Conservation (phyloP, 2,329 filamentous ascomycete genomes). For the Cladosporium cucumerinum region DNA sequence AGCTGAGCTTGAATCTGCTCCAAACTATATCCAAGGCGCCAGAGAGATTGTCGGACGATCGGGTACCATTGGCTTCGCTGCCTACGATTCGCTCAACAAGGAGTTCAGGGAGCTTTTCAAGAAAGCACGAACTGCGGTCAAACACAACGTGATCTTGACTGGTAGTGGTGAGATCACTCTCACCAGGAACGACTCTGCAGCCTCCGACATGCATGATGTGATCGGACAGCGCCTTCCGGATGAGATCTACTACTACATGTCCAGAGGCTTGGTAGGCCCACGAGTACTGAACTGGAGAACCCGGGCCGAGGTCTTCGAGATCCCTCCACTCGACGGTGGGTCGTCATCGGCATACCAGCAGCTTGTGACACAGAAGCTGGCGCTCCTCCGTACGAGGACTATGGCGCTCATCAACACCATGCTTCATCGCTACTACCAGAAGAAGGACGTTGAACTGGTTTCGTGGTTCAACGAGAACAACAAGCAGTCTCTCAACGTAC, state of each 20-base stretch:
- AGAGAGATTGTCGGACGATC: conserved; percentile 68
- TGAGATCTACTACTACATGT: conserved; percentile 87
- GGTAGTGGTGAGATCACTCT: conserved; percentile 74
- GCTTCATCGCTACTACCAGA: conserved; percentile 78
- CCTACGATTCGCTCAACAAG: conserved; percentile 70
- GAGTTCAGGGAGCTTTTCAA: conserved; percentile 84
- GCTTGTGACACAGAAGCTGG: conserved; percentile 71
- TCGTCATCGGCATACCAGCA: conserved; percentile 75
- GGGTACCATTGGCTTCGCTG: conserved; percentile 66
- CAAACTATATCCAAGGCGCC: conserved; percentile 66
- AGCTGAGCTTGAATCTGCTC: conserved; percentile 51
- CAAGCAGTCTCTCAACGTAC: conserved; percentile 45
- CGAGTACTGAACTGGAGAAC: conserved; percentile 79
- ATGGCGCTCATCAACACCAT: conserved; percentile 74
- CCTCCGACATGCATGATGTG: conserved; percentile 82
- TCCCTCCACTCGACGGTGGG: conserved; percentile 81
- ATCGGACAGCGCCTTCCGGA: conserved; percentile 85
- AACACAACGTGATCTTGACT: conserved; percentile 81
- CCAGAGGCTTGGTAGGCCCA: conserved; percentile 74
- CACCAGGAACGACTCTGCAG: conserved; percentile 68
- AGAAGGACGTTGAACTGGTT: conserved; percentile 71
- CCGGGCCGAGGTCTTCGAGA: conserved; percentile 71
- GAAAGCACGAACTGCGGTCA: conserved; percentile 78
- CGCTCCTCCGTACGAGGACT: conserved; percentile 70
- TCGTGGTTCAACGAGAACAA: conserved; percentile 79